These are phyloP conservation scores for Endocarpon pusillum DNA, from an alignment of 495 filamentous ascomycete genomes.

Conservation along the genomic window DNA sequence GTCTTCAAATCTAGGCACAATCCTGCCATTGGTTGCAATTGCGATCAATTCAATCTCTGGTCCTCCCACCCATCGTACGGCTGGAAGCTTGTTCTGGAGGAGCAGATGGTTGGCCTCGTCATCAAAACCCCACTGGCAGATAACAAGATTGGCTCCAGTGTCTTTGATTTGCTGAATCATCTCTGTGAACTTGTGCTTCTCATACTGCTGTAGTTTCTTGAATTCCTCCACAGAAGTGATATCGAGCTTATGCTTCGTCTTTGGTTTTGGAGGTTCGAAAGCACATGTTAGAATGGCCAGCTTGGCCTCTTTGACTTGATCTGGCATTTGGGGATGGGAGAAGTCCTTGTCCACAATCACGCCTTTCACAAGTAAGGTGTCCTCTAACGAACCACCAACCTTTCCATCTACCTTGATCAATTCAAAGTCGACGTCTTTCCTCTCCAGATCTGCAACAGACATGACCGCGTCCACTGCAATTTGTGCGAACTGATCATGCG, in stretches of 20 bases:
- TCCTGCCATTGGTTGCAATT: constrained; percentile 93
- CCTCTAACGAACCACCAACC: constrained; percentile 87
- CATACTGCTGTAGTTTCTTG: constrained; percentile 89
- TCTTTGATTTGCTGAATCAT: constrained; percentile 98
- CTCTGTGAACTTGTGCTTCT: constrained; percentile 87
- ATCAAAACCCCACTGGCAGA: constrained; percentile 99
- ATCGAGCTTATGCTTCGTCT: constrained; percentile 99
- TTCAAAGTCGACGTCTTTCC: constrained; percentile 97
- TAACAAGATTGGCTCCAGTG: constrained; percentile 90
- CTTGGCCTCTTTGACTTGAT: constrained; percentile 84
- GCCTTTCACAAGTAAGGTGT: constrained; percentile 86
- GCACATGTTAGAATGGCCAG: constrained; percentile 95
- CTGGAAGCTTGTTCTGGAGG: constrained; percentile 86
- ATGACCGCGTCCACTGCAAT: constrained; percentile 96
- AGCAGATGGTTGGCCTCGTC: constrained; percentile 97
- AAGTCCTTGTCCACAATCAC: constrained; percentile 99
- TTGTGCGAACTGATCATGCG: constrained; percentile 91
- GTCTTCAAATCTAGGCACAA: constrained; percentile 95
- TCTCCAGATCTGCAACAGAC: constrained; percentile 87
- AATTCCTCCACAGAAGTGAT: constrained; percentile 96
- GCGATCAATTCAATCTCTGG: constrained; percentile 98
- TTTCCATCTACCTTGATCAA: constrained; percentile 99
- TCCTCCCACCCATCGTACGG: constrained; percentile 94
- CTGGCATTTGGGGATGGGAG: constrained; percentile 98
- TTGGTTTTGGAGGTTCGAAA: constrained; percentile 98